phyloP scores from a whole-genome alignment of 108 stramenopile species.

The Skeletonema marinoi region DNA sequence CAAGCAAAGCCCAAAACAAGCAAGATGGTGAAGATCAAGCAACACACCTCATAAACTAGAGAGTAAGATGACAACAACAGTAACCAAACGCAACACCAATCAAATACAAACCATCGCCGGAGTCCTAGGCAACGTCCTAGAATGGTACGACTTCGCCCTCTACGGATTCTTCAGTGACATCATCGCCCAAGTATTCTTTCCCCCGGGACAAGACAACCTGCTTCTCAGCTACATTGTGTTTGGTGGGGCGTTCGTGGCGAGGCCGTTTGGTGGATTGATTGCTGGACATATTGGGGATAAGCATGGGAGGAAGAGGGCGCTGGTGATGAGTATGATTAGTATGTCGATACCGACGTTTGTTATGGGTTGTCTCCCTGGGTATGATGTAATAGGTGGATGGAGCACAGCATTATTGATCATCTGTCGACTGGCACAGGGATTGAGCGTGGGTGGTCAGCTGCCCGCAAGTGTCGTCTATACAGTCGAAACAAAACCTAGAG shows the following conservation, averaged over 20 bases:
- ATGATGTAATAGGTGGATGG: slow-evolving; percentile 44
- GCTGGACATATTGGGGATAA: slow-evolving; percentile 64
- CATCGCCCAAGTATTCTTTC: slow-evolving; percentile 45
- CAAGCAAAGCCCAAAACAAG: no score
- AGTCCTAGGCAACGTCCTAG: slow-evolving; percentile 38
- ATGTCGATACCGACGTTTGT: slow-evolving; percentile 66
- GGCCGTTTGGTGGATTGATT: slow-evolving; percentile 53
- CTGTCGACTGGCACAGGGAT: slow-evolving; percentile 60
- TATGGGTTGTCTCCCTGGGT: slow-evolving; percentile 74
- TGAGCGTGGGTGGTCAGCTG: slow-evolving; percentile 66
- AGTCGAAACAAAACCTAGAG: slow-evolving; percentile 51
- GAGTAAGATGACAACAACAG: not conserved
- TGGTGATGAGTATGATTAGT: slow-evolving; percentile 47
- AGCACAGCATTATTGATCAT: slow-evolving; percentile 50
- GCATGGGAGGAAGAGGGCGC: slow-evolving; percentile 59
- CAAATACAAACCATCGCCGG: slow-evolving; percentile 31
- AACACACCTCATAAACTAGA: not conserved
- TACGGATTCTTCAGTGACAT: slow-evolving; percentile 52
- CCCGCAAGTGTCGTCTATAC: slow-evolving; percentile 64
- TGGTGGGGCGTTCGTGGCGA: slow-evolving; percentile 60
- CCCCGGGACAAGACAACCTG: slow-evolving; percentile 37
- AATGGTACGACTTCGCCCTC: slow-evolving; percentile 63
- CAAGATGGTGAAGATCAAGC: no score
- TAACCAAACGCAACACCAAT: not conserved
- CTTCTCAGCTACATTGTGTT: slow-evolving; percentile 64